These are phyloP conservation scores for Ulmus americana DNA, from an alignment of 331 rosid genomes.

Conservation along the genomic window DNA sequence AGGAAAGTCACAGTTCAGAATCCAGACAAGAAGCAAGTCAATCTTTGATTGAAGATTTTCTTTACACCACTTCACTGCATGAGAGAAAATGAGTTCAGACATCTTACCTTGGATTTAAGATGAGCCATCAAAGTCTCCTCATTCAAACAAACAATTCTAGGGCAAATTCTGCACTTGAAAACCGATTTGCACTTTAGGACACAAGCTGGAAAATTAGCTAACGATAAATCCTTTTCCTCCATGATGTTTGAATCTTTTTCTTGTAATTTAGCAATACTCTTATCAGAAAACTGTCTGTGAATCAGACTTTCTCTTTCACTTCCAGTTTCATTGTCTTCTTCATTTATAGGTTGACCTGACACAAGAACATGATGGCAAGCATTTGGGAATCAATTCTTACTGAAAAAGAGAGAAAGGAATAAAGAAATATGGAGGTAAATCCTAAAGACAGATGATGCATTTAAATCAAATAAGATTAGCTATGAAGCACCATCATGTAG, in stretches of 20 bases:
- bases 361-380: slow-evolving; percentile 17
- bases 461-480: too few species aligned
- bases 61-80: slow-evolving; percentile 4
- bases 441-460: too few species aligned
- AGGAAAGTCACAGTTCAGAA: too few species aligned
- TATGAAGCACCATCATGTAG: too few species aligned
- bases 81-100: slow-evolving; percentile 7
- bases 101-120: slow-evolving; percentile 70
- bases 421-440: background rate
- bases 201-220: slow-evolving; percentile 32
- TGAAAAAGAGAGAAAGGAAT: background rate
- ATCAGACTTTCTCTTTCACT: slow-evolving; percentile 26
- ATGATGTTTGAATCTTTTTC: slow-evolving; percentile 25
- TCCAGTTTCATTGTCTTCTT: slow-evolving; percentile 44
- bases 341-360: slow-evolving; percentile 45
- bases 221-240: slow-evolving; percentile 27
- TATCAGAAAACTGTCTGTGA: slow-evolving; percentile 26
- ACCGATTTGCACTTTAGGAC: slow-evolving; percentile 65
- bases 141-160: slow-evolving; percentile 70
- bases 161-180: slow-evolving; percentile 87
- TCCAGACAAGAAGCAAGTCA: too few species aligned
- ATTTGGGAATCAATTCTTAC: slow-evolving; percentile 13
- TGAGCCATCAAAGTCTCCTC: slow-evolving; percentile 75
- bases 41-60: too few species aligned
- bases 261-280: slow-evolving; percentile 25